These are phyloP conservation scores for Diplogelasinospora grovesii DNA, from an alignment of 495 filamentous ascomycete species.

Conservation along the genomic window DNA sequence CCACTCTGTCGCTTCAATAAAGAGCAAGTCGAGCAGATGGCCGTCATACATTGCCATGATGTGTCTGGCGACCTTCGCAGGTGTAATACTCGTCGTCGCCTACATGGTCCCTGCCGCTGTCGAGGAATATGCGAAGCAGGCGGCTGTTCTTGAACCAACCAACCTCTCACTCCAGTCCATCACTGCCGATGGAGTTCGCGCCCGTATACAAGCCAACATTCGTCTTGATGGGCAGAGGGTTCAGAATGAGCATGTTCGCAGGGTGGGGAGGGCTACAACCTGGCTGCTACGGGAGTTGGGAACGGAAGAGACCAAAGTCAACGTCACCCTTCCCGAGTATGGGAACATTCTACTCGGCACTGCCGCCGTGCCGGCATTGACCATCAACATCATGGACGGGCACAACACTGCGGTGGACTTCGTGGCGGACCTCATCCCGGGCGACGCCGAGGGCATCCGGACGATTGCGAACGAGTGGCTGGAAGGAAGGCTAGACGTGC, in stretches of 20 bases:
- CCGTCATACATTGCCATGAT: conserved; percentile 41
- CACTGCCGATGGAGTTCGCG: conserved; percentile 66
- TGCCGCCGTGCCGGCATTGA: conserved; percentile 65
- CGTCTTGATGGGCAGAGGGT: conserved; percentile 70
- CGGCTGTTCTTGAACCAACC: conserved; percentile 71
- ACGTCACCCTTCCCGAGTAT: conserved; percentile 81
- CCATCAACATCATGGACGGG: conserved; percentile 68
- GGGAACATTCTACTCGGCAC: conserved; percentile 69
- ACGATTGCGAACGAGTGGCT: conserved; percentile 84
- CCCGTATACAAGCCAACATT: conserved; percentile 74
- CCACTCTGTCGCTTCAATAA: conserved; percentile 14
- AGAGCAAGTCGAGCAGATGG: conserved; percentile 32
- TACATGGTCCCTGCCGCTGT: conserved; percentile 76
- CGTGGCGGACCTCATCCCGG: conserved; percentile 64
- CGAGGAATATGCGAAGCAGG: conserved; percentile 78
- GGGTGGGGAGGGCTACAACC: conserved; percentile 69
- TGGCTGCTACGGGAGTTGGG: conserved; percentile 74
- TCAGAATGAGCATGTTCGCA: conserved; percentile 57
- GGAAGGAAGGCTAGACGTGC: conserved; percentile 59
- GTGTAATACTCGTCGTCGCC: conserved; percentile 50
- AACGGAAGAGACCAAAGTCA: conserved; percentile 59
- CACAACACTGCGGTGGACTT: conserved; percentile 71
- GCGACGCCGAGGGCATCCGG: conserved; percentile 69
- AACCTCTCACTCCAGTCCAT: conserved; percentile 77
- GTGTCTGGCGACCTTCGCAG: conserved; percentile 29